A percentile compares a stretch with the other conserved stretches of the same genome.
These are phyloP conservation scores for Xylaria sp. DNA, from an alignment of 2,329 filamentous ascomycete genomes.

Conservation along the genomic window DNA sequence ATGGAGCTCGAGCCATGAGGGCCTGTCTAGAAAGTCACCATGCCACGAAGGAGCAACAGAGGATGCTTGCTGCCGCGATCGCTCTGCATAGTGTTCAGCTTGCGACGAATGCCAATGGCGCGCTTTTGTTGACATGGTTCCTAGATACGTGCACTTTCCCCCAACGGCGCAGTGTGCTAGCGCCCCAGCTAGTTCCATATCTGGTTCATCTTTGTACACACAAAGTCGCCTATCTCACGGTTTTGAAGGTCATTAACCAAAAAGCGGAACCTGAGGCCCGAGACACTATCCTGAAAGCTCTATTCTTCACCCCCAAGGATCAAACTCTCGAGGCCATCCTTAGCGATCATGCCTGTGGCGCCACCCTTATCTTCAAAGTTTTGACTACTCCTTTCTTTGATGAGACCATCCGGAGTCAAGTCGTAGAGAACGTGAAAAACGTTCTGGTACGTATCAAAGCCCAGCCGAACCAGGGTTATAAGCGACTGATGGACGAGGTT, in stretches of 20 bases:
- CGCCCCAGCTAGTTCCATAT: constrained; percentile 89
- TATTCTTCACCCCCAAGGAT: constrained; percentile 91
- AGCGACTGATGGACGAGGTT: constrained; percentile 98
- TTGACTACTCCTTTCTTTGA: constrained; percentile 97
- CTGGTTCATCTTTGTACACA: constrained; percentile 96
- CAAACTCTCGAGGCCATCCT: constrained; percentile 88
- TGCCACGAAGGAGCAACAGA: constrained; percentile 91
- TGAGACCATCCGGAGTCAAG: constrained; percentile 83
- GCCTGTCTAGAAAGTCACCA: constrained; percentile 97
- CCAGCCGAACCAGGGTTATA: constrained; percentile 94
- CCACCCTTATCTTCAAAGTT: constrained; percentile 97
- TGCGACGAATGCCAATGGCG: constrained; percentile 94
- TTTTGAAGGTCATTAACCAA: constrained; percentile 98
- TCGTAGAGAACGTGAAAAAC: constrained; percentile 89
- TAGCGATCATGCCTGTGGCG: constrained; percentile 87
- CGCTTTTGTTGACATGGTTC: constrained; percentile 94
- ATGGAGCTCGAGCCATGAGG: constrained; percentile 93
- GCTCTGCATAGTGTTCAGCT: constrained; percentile 96
- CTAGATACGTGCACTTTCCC: constrained; percentile 97
- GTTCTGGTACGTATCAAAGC: constrained; percentile 91
- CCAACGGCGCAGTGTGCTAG: constrained; percentile 85
- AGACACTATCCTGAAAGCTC: constrained; percentile 84
- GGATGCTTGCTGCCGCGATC: constrained; percentile 91
- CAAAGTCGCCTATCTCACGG: constrained; percentile 96
- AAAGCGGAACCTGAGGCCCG: constrained; percentile 91